These are phyloP conservation scores for Uronychia setigera DNA, from an alignment of 73 alveolate species.

Conservation along the genomic window DNA sequence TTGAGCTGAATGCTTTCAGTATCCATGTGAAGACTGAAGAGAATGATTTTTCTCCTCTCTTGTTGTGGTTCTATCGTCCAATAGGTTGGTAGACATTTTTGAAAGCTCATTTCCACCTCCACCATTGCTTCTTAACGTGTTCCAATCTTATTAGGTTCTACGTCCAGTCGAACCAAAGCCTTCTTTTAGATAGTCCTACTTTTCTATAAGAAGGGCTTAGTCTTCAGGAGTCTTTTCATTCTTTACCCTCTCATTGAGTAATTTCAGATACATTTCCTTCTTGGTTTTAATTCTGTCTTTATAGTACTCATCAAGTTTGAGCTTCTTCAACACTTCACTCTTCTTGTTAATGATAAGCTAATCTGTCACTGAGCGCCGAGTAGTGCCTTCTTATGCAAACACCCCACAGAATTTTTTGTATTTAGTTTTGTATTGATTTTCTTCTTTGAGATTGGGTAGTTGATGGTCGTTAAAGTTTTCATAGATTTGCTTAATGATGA, in stretches of 20 bases:
- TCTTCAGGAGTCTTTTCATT: no score
- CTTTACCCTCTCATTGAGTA: not conserved
- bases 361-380: not conserved
- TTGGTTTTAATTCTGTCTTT: not conserved
- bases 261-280: not conserved
- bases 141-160: no score
- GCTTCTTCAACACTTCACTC: not conserved
- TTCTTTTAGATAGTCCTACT: no score
- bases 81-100: no score
- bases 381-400: not conserved
- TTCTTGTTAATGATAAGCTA: not conserved
- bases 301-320: not conserved
- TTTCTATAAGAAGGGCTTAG: no score
- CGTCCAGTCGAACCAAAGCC: no score
- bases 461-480: not conserved
- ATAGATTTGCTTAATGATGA: not conserved
- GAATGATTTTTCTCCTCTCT: no score
- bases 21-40: not conserved
- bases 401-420: not conserved
- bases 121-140: no score
- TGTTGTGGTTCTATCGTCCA: no score
- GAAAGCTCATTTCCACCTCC: no score
- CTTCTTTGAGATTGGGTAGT: not conserved
- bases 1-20: not conserved
- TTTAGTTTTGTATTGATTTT: not conserved